Evolutionary conservation across 163 green algal genomes (phyloP), one percentile per base, ranked within the genome.

Genomic region (Prototheca cutis): DNA sequence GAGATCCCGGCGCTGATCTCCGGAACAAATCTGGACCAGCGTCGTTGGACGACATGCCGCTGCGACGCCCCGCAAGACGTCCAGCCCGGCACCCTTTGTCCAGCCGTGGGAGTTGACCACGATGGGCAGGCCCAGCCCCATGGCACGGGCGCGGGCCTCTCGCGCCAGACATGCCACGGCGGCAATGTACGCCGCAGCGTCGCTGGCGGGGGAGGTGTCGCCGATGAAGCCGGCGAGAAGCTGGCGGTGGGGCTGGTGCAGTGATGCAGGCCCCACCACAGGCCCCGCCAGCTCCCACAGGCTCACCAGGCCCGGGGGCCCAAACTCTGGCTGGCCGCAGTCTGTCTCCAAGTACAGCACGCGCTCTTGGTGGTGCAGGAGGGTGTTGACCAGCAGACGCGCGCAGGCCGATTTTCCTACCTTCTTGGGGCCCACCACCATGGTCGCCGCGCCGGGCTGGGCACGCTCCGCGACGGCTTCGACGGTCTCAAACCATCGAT

Each of bases 91-190:
- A 0, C 84, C 86, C 48, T 84, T 81, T 19, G 87, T 62, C 85
- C 85, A 94, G 61, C 85, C 85, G 56, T 86, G 77, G 3, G 81
- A 88, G 66, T 94, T 94, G 58, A 93, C 62, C 7, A 94, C 73
- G 32, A 94, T 63, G 2, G 84, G 85, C 32, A 68, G 64, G 36
- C 31, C 33, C 39, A 28, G 53, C 27, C 23, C 58, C 40, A 57
- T 28, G 6, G 52, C 30, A 30, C 17, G 19, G 40, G 56, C 54
- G 62, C 48, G 64, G 29, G 24, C 33, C 28, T 59, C 48, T 59
- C 90, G 70, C 27, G 72, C 57, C 30, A n/a, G n/a, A n/a, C n/a
- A n/a, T n/a, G 58, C 62, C 25, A 86, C 63, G 32, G 71, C 69
- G 17, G 71, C 42, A 17, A 81, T 34, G 74, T 88, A 92, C 23